Percentiles rank a stretch among this genome's conserved stretches.
Conservation (phyloP, 768 basidiomycete genomes). For the Cubamyces sp. region DNA sequence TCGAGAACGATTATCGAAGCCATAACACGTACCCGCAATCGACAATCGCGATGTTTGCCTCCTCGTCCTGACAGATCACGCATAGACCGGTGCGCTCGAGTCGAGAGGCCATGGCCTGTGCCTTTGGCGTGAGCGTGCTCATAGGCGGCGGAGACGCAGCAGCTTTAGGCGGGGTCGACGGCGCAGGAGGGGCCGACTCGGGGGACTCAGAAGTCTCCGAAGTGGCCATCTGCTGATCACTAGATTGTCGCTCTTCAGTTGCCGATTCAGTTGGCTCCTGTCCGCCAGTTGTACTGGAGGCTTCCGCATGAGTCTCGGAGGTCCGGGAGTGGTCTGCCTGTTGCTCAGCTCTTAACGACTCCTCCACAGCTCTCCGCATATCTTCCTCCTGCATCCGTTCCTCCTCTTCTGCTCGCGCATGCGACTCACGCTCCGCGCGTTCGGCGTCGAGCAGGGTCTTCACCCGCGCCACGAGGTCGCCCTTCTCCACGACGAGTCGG, state of each 20-base stretch:
- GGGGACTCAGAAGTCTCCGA: not conserved
- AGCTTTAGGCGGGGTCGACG: slow-evolving; percentile 23
- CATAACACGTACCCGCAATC: slow-evolving; percentile 83
- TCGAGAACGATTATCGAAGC: not conserved
- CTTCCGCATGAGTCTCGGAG: too few relatives aligned
- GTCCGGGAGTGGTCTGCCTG: too few relatives aligned
- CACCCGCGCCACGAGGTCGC: slow-evolving; percentile 78
- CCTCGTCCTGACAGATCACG: slow-evolving; percentile 92
- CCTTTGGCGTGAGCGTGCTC: slow-evolving; percentile 41
- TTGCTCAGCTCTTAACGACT: slow-evolving; percentile 3
- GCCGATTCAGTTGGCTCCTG: not conserved
- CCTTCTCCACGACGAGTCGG: slow-evolving; percentile 80
- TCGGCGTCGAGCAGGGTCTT: slow-evolving; percentile 58
- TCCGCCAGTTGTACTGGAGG: too few relatives aligned
- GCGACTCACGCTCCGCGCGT: slow-evolving; percentile 32
- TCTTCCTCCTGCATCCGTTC: slow-evolving; percentile 30
- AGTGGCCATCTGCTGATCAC: not conserved
- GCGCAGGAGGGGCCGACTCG: slow-evolving; percentile 14
- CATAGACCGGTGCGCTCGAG: slow-evolving; percentile 79
- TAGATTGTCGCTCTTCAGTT: not conserved
- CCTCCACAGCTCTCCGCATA: slow-evolving; percentile 26
- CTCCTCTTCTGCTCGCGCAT: slow-evolving; percentile 33
- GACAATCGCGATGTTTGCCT: slow-evolving; percentile 90
- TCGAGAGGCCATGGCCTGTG: slow-evolving; percentile 43
- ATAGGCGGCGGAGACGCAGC: slow-evolving; percentile 33